Conservation (phyloP, 371 early-diverging fungal genomes). For the Actinomortierella ambigua region DNA sequence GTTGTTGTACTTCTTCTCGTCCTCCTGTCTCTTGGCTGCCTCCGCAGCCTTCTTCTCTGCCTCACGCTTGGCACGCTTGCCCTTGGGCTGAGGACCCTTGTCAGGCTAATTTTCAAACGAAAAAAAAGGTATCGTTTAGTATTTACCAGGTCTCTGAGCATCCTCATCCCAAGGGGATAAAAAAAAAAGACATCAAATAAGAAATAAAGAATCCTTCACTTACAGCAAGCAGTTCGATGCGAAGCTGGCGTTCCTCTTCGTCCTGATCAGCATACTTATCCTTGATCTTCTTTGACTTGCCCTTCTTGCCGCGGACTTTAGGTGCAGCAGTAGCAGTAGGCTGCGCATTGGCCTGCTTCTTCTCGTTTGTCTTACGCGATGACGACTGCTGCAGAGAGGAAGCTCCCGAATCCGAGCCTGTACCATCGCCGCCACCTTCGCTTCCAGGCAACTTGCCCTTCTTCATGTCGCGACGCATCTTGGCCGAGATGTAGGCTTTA, state of each 20-base stretch:
- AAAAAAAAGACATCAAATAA: too few relatives aligned
- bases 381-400: constrained; percentile 1
- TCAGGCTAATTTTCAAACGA: constrained; percentile 53
- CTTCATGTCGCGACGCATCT: constrained; percentile 42
- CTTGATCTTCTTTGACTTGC: constrained; percentile 90
- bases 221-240: constrained; percentile 82
- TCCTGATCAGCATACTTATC: constrained; percentile 94
- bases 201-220: constrained; percentile 17
- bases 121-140: background rate
- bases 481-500: constrained; percentile 39
- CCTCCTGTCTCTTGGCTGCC: constrained; percentile 31
- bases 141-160: background rate
- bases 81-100: constrained; percentile 75
- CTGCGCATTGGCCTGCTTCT: constrained; percentile 18
- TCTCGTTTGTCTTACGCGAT: constrained; percentile 14
- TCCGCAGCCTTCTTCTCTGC: constrained; percentile 59
- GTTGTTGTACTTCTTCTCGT: constrained; percentile 24
- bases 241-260: constrained; percentile 86
- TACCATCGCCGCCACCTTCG: background rate
- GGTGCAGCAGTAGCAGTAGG: constrained; percentile 38
- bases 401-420: constrained; percentile 8
- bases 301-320: constrained; percentile 80
- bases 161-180: background rate
- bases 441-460: constrained; percentile 20
- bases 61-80: constrained; percentile 71